Base-by-base conservation (phyloP, 805 yeast species). In the Starmerella bombi region DNA sequence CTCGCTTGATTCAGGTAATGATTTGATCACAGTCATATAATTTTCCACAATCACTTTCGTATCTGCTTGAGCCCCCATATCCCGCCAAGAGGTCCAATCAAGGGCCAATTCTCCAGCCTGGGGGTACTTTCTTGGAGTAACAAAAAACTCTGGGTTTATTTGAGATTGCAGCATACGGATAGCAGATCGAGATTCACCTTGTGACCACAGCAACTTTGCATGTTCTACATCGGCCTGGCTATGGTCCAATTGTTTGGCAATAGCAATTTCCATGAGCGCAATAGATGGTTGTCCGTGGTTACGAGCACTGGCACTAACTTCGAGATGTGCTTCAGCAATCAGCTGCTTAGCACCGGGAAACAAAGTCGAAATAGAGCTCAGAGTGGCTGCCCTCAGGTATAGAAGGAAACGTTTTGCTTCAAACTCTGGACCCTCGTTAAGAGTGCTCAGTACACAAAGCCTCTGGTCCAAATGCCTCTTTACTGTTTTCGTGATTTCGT, bases 61-160 rank as follows among this genome's bases (percentile, higher is more conserved):
- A 7, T 84, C 76, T 25, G 85, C 78, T 54, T 82, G 86, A 37
- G 84, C 86, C 0, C 95, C 81, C 27, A 66, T 66, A 53, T 85
- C 94, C 15, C 85, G 63, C 97, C 97, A 91, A 47, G 76, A 74
- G 0, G 95, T 82, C 54, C 82, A 82, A 43, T 77, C 77, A 36
- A 86, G 61, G 39, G 81, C 80, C n/a, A 75, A 71, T 36, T 65
- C 52, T 1, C 73, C 66, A 8, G 46, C 52, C 16, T 55, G 50
- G 10, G 50, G 38, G 34, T 34, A 37, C 3, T 28, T 23, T 8
- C 30, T 44, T 15, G 46, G 44, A 1, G 40, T 36, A 4, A 29
- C 22, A 10, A 50, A 37, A 29, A 54, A 51, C 1, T 43, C 46
- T 2, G 44, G 36, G 6, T 43, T 53, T 8, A 56, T 40, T 31